Base-by-base conservation (phyloP, 2,329 filamentous ascomycete genomes). In the Fusarium subglutinans region DNA sequence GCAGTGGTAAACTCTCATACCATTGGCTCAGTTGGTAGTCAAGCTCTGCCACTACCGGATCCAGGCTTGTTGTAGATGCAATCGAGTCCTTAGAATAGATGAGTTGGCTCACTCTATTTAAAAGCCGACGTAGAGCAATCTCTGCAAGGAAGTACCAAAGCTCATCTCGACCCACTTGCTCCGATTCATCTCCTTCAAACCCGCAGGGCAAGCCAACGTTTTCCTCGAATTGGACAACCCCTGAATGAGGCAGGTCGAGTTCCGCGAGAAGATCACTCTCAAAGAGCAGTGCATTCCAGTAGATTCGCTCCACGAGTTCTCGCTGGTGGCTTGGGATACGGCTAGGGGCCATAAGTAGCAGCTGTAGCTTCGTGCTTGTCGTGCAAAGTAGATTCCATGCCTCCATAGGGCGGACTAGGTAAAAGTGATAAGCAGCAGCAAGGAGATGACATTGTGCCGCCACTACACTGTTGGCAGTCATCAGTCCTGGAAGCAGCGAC, bases 61-160 rank as follows among this genome's bases (percentile, higher is more conserved):
- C 93, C 41, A 96, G 86, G 74, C 91, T 92, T 20, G 90, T 90
- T 24, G 93, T 92, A 18, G 92, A 92, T 22, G 91, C 88, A 81
- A 91, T 90, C 7, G 90, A 91, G 77, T 92, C 90, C 78, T 93
- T 92, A 54, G 92, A 92, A 80, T 95, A 95, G 72, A 95, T 92
- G 77, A 94, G 89, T 79, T 94, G 92, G 83, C 91, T 94, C 77
- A 94, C 92, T 66, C 93, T 88, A 80, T 95, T 95, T 75, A 96
- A 87, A 8, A 96, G 88, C 63, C 94, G 87, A 51, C 93, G 89
- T 18, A 96, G 85, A 9, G 93, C 93, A 71, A 96, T 95, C 78
- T 96, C 93, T 43, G 94, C 93, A 37, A 96, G 84, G 76, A 96
- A 96, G 79, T 96, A 96, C 93, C 94, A 96, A 20, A 96, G 85